Conservation (phyloP, 2,329 filamentous ascomycete species). For the Scolecobasidium constrictum region DNA sequence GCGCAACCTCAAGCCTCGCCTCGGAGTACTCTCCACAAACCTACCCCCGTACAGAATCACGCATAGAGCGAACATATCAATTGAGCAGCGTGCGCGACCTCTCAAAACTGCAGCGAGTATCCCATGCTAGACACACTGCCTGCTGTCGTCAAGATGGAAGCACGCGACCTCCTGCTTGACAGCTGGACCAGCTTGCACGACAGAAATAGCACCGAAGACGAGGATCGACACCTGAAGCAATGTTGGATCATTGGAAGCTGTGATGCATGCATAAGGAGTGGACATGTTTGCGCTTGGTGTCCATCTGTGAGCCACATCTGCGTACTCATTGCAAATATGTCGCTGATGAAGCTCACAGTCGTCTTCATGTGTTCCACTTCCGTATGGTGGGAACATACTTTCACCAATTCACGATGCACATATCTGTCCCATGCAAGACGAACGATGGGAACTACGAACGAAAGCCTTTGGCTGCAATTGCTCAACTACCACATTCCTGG, state of each 20-base stretch:
- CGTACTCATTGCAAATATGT: neutral
- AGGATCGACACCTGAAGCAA: slow-evolving; percentile 12
- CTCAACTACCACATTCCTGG: slow-evolving; percentile 8
- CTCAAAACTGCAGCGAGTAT: no score
- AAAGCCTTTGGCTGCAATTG: slow-evolving; percentile 7
- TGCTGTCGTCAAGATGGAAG: no score
- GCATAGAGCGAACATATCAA: no score
- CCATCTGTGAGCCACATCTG: slow-evolving; percentile 5
- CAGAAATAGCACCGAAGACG: slow-evolving; percentile 8
- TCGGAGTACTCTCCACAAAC: no score
- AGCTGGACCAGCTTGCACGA: neutral
- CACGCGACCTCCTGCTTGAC: neutral
- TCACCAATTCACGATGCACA: slow-evolving; percentile 3
- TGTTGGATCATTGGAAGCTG: slow-evolving; percentile 8
- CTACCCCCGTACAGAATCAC: no score
- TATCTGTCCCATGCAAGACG: slow-evolving; percentile 10
- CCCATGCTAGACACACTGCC: no score
- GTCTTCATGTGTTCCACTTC: slow-evolving; percentile 9
- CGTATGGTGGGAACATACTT: neutral
- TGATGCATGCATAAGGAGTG: slow-evolving; percentile 1
- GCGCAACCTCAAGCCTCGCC: no score
- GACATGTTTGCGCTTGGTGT: slow-evolving; percentile 9
- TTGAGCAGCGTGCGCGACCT: no score
- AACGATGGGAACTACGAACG: slow-evolving; percentile 10
- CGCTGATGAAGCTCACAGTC: slow-evolving; percentile 3